These are phyloP conservation scores for Phyllosticta ampelicida DNA, from an alignment of 2,329 filamentous ascomycete species.

Conservation along the genomic window DNA sequence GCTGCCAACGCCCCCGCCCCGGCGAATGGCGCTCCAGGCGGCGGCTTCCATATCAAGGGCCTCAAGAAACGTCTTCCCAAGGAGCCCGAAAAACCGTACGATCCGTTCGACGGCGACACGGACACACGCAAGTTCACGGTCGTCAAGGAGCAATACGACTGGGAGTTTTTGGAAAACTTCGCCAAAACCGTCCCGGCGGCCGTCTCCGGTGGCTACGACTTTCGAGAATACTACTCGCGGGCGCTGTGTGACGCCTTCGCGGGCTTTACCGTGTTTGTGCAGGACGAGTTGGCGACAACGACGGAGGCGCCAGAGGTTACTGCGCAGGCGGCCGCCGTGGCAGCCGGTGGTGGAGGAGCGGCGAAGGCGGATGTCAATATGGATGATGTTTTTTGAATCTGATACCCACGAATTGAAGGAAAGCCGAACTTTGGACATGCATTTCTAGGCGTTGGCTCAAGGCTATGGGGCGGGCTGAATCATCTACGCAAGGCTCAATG, in stretches of 20 bases:
- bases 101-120: slow-evolving; percentile 71
- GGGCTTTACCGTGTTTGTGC: slow-evolving; percentile 77
- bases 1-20: slow-evolving; percentile 10
- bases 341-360: slow-evolving; percentile 39
- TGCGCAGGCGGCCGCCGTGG: slow-evolving; percentile 34
- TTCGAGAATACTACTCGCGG: slow-evolving; percentile 69
- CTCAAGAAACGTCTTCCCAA: slow-evolving; percentile 55
- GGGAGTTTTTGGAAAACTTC: slow-evolving; percentile 59
- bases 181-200: slow-evolving; percentile 57
- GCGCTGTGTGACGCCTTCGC: slow-evolving; percentile 83
- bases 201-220: slow-evolving; percentile 60
- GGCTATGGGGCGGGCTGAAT: too few relatives aligned
- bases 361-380: slow-evolving; percentile 40
- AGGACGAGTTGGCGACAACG: slow-evolving; percentile 52
- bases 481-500: too few relatives aligned
- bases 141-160: slow-evolving; percentile 60
- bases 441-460: not conserved
- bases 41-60: slow-evolving; percentile 59
- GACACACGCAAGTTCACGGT: slow-evolving; percentile 57
- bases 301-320: slow-evolving; percentile 22
- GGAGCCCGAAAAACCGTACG: slow-evolving; percentile 64
- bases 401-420: slow-evolving; percentile 2
- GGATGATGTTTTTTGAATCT: slow-evolving; percentile 31
- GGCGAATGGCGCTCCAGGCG: slow-evolving; percentile 16
- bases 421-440: not conserved